Conservation (phyloP, 192 early-diverging fungal genomes). For the Irineochytrium annulatum region DNA sequence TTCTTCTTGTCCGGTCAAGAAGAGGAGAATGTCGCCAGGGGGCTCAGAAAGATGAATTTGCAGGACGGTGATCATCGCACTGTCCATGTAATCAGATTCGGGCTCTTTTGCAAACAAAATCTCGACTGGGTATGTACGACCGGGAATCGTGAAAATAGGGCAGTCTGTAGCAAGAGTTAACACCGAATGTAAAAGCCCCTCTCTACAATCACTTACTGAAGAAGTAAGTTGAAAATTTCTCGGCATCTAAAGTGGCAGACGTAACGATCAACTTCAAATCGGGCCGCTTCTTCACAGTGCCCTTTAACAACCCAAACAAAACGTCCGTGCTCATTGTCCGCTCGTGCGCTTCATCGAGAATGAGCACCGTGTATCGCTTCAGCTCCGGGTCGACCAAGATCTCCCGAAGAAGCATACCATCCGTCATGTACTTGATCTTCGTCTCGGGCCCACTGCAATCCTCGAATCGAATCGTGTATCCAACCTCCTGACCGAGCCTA, state of each 20-base stretch:
- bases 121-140: slow-evolving; percentile 91
- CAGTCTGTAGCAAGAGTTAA: slow-evolving; percentile 45
- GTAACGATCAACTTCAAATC: slow-evolving; percentile 95
- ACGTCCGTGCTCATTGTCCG: slow-evolving; percentile 95
- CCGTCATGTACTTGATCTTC: slow-evolving; percentile 98
- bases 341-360: slow-evolving; percentile 99
- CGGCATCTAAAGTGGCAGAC: slow-evolving; percentile 90
- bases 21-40: slow-evolving; percentile 89
- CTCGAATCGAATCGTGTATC: slow-evolving; percentile 98
- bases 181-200: slow-evolving; percentile 3
- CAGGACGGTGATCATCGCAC: slow-evolving; percentile 91
- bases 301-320: slow-evolving; percentile 87
- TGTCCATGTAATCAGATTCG: slow-evolving; percentile 89
- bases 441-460: slow-evolving; percentile 91
- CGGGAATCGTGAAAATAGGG: slow-evolving; percentile 95
- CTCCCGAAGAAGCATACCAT: slow-evolving; percentile 94
- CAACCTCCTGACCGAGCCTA: slow-evolving; percentile 87
- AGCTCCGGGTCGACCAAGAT: slow-evolving; percentile 81
- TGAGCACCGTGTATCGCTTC: slow-evolving; percentile 82
- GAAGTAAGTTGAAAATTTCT: slow-evolving; percentile 91
- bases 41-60: slow-evolving; percentile 94
- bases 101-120: slow-evolving; percentile 92
- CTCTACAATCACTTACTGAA: slow-evolving; percentile 37
- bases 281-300: slow-evolving; percentile 68
- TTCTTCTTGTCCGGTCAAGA: slow-evolving; percentile 98